A percentile compares a stretch with the other conserved stretches of the same genome.
Conservation (phyloP, 2,329 filamentous ascomycete genomes). For the Cytospora schulzeri region DNA sequence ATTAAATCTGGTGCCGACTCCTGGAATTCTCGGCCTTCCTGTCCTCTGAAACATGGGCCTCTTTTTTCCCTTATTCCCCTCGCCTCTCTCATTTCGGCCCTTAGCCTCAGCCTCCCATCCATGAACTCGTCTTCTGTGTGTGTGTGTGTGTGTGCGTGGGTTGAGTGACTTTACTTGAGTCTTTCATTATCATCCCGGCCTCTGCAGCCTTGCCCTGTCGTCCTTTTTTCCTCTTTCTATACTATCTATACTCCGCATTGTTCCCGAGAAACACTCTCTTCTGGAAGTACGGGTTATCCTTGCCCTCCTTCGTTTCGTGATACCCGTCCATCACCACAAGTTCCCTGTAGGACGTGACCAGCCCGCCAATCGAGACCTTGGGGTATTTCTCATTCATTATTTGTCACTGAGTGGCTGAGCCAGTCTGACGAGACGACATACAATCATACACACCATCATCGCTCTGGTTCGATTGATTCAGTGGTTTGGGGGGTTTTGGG, state of each 20-base stretch:
- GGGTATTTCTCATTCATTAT: constrained; percentile 8
- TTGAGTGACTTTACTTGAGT: neutral
- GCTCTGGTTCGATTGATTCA: constrained; percentile 14
- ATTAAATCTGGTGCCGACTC: constrained; percentile 17
- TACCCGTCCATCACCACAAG: neutral
- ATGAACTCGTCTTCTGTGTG: neutral
- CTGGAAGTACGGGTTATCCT: neutral
- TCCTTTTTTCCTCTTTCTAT: neutral
- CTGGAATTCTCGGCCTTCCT: neutral
- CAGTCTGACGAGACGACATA: constrained; percentile 17
- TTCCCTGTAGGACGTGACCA: constrained; percentile 7
- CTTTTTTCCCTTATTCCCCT: neutral
- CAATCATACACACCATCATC: neutral
- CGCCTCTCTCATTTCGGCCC: neutral
- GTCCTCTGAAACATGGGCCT: constrained; percentile 4
- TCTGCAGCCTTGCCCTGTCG: neutral
- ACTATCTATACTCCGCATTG: constrained; percentile 1
- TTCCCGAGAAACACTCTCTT: neutral
- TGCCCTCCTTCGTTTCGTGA: constrained; percentile 4
- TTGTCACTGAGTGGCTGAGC: constrained; percentile 23
- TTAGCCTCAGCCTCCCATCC: neutral
- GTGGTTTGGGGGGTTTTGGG: neutral
- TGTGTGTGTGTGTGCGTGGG: neutral
- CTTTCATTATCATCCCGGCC: neutral
- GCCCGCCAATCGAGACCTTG: neutral